phyloP scores from a whole-genome alignment of 2,329 filamentous ascomycete species.

The Penicillium aurantiogriseum region DNA sequence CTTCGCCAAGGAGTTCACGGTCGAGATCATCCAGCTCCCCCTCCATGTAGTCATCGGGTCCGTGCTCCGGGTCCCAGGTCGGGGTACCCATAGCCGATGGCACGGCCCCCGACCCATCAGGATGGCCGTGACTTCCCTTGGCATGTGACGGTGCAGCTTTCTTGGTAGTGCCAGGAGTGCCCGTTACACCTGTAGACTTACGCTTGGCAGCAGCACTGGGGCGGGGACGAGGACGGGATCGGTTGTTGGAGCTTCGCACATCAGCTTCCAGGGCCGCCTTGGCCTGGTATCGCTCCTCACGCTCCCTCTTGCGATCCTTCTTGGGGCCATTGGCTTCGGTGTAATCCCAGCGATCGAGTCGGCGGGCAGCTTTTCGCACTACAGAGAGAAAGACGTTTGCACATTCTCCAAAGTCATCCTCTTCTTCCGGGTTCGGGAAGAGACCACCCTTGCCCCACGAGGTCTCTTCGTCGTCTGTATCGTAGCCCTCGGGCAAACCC shows the following conservation, averaged over 20 bases:
- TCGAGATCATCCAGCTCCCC: conserved; percentile 41
- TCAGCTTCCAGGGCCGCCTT: conserved; percentile 25
- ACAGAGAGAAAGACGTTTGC: conserved; percentile 47
- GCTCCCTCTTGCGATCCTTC: conserved; percentile 38
- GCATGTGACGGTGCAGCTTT: conserved; percentile 24
- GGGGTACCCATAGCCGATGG: conserved; percentile 24
- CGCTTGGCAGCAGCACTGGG: conserved; percentile 29
- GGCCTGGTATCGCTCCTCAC: conserved; percentile 39
- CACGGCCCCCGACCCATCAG: conserved; percentile 16
- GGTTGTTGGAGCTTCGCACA: conserved; percentile 20
- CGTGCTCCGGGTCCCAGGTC: conserved; percentile 25
- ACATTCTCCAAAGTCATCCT: conserved; percentile 50
- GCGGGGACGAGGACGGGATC: conserved; percentile 21
- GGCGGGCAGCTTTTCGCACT: conserved; percentile 42
- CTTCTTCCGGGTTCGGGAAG: conserved; percentile 41
- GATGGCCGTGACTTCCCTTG: conserved; percentile 28
- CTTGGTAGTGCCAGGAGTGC: conserved; percentile 22
- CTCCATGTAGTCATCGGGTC: conserved; percentile 30
- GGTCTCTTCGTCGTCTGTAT: conserved; percentile 47
- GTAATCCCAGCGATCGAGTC: conserved; percentile 48
- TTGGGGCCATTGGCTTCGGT: conserved; percentile 42
- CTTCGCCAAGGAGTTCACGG: conserved; percentile 39
- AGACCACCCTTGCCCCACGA: conserved; percentile 46
- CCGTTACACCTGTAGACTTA: conserved; percentile 26
- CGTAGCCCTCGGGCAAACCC: conserved; percentile 45